Evolutionary conservation across 495 filamentous ascomycete species (phyloP), one percentile per base, ranked within the genome.

Genomic region (Penicillium longicatenatum): DNA sequence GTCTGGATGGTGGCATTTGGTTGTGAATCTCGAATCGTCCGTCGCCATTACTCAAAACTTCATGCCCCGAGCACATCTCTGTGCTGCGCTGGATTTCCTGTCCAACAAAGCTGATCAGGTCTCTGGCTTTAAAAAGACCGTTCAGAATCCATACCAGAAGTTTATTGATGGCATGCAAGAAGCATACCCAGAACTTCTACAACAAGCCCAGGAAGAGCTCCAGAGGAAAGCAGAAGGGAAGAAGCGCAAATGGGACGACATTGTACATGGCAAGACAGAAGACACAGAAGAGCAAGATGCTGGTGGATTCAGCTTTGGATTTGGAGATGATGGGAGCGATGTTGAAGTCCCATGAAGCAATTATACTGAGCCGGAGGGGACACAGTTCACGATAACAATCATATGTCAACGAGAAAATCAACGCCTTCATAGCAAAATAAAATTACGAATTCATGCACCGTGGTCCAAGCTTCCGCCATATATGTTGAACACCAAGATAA

Each of bases 11-110:
- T 98, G 92, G 89, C 94, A 98, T 77, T 75, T 97, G 31, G 94
- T 98, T 20, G 88, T 98, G 24, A 98, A 98, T 62, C 71, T 96
- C 20, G 85, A 89, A 52, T 78, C 84, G 3, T 87, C 89, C 12
- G 88, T 97, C 57, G 94, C 94, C 17, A 84, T 98, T 50, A 98
- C 94, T 12, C 93, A 98, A 63, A 98, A 98, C 69, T 98, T 98
- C 68, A 88, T 98, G 8, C 93, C 94, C 0, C 81, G 83, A 46
- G 82, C 82, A 16, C 90, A 92, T 65, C 75, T 98, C 6, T 67
- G 75, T 11, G 83, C 88, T 33, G 92, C 90, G 0, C 71, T 98
- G 56, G 85, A 86, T 14, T 98, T 98, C 68, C 70, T 98, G 61
- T 83, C 79, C 48, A 87, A 95, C 69, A 91, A 93, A 69, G 73